Evolutionary conservation across 768 basidiomycete genomes (phyloP).

Genomic region (Xerocomellus dryophilus): DNA sequence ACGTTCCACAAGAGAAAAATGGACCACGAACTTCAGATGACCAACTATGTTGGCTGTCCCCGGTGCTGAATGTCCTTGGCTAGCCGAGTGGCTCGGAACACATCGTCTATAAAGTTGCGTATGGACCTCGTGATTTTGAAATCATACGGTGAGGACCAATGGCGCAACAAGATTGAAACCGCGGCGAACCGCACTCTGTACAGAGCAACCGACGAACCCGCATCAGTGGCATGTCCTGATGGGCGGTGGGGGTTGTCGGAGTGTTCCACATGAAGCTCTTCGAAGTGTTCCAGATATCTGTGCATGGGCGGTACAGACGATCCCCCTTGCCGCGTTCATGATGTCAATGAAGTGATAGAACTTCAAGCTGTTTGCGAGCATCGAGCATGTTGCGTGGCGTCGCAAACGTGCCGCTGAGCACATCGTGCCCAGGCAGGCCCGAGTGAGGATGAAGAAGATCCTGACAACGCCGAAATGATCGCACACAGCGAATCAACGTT

Average conservation of each 20-base stretch:
- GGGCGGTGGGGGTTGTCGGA: conserved; percentile 29
- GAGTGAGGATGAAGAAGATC: conserved; percentile 53
- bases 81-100: conserved; percentile 41
- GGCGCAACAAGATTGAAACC: conserved; percentile 52
- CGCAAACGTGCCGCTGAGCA: conserved; percentile 47
- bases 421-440: conserved; percentile 69
- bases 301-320: conserved; percentile 69
- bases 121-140: too few species aligned
- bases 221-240: conserved; percentile 16
- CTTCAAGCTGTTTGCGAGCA: conserved; percentile 42
- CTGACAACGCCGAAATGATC: conserved; percentile 60
- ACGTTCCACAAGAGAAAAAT: not conserved
- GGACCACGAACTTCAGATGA: not conserved
- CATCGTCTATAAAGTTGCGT: conserved; percentile 46
- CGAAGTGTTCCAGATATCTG: conserved; percentile 60
- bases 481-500: conserved; percentile 70
- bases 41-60: not conserved
- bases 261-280: conserved; percentile 52
- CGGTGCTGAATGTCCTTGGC: too few species aligned
- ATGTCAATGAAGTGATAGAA: conserved; percentile 43
- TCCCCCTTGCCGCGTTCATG: conserved; percentile 39
- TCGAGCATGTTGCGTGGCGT: conserved; percentile 54
- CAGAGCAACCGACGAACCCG: conserved; percentile 53
- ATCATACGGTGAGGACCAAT: conserved; percentile 41
- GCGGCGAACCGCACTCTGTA: conserved; percentile 53